Conservation (phyloP, 805 yeast genomes). For the Yamadazyma tumulicola region DNA sequence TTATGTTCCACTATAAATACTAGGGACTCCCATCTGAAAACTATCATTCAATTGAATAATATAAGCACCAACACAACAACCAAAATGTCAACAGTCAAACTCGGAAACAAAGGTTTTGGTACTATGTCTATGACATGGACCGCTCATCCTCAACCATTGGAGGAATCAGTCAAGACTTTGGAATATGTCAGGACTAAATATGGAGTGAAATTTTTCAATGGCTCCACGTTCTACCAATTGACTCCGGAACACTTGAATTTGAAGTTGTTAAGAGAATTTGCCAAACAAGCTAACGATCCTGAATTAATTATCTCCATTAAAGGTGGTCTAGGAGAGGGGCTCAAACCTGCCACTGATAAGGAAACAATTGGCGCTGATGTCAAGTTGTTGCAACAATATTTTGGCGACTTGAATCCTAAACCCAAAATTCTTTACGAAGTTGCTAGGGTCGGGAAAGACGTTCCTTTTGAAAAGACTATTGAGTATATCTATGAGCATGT, state of each 20-base stretch:
- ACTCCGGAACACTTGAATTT: constrained; percentile 43
- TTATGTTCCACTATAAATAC: too few relatives aligned
- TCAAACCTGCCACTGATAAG: constrained; percentile 43
- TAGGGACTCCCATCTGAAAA: too few relatives aligned
- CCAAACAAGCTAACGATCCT: constrained; percentile 41
- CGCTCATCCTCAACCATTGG: constrained; percentile 51
- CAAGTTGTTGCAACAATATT: constrained; percentile 33
- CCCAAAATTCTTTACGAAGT: constrained; percentile 55
- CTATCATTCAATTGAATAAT: too few relatives aligned
- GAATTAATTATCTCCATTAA: constrained; percentile 63
- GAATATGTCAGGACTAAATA: constrained; percentile 43
- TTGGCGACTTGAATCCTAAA: constrained; percentile 20
- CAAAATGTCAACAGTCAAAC: constrained; percentile 2
- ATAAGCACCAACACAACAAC: neutral
- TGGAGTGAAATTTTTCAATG: constrained; percentile 57
- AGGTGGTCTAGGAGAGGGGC: constrained; percentile 55
- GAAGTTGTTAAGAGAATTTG: constrained; percentile 53
- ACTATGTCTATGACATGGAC: constrained; percentile 80
- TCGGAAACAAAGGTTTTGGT: constrained; percentile 56
- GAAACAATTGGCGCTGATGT: constrained; percentile 36
- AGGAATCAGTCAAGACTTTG: constrained; percentile 51
- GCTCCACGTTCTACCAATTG: constrained; percentile 76
- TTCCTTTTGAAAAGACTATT: constrained; percentile 59
- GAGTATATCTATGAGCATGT: constrained; percentile 54
- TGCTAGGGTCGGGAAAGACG: constrained; percentile 62